These are phyloP conservation scores for Laetiporus sulphureus DNA, from an alignment of 1,284 basidiomycete genomes.

Conservation along the genomic window DNA sequence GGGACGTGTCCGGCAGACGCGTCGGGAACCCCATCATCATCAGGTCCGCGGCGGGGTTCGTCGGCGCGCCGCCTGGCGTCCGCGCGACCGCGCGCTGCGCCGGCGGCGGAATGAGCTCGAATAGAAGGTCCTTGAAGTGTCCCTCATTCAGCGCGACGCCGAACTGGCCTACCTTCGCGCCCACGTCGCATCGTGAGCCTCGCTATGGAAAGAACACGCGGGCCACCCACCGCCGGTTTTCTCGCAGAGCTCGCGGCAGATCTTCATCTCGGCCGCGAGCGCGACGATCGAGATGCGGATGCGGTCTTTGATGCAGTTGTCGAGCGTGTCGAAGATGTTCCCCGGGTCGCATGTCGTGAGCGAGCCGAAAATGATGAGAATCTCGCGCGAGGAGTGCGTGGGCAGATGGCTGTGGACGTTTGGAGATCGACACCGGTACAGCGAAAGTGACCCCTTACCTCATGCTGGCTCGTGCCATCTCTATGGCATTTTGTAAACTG, in stretches of 20 bases:
- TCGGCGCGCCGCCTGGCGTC: conserved; percentile 35
- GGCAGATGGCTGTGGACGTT: conserved; percentile 75
- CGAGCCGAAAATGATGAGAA: conserved; percentile 89
- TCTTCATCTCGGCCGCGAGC: conserved; percentile 94
- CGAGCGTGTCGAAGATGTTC: conserved; percentile 90
- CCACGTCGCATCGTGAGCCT: no score
- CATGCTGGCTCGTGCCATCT: conserved; percentile 92
- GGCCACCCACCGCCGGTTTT: conserved; percentile 72
- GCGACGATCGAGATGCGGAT: conserved; percentile 92
- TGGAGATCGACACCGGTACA: conserved; percentile 1
- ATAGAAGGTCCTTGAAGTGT: conserved; percentile 91
- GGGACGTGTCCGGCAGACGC: conserved; percentile 77
- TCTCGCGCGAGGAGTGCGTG: conserved; percentile 91
- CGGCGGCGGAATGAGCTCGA: conserved; percentile 94
- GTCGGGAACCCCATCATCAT: conserved; percentile 99
- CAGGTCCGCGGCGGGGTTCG: conserved; percentile 76
- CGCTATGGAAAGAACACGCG: background rate
- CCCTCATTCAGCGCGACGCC: conserved; percentile 96
- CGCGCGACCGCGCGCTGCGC: conserved; percentile 66
- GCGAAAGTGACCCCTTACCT: conserved; percentile 41
- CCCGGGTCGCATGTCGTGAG: conserved; percentile 96
- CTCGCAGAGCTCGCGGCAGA: conserved; percentile 86
- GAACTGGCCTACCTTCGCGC: conserved; percentile 74
- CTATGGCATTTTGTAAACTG: conserved; percentile 92
- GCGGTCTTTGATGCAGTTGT: conserved; percentile 72